phyloP scores from a whole-genome alignment of 106 monocot species.

The Chionographis japonica region DNA sequence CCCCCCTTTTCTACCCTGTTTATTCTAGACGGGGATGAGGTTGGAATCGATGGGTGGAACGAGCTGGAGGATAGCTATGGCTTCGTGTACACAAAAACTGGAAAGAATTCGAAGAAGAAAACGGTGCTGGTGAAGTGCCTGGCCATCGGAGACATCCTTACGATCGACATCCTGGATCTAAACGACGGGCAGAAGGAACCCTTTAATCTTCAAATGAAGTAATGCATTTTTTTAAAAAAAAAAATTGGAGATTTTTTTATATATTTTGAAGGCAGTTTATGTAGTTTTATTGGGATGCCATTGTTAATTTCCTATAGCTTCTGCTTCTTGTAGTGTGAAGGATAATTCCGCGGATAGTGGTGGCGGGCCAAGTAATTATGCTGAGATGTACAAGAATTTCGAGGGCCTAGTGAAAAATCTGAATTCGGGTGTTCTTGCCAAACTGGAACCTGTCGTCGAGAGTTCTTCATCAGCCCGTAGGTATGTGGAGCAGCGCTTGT shows the following conservation, averaged over 20 bases:
- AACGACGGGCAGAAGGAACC: conserved; percentile 46
- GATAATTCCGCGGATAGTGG: conserved; percentile 39
- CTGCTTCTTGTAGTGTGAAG: conserved; percentile 37
- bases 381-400: conserved; percentile 69
- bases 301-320: conserved; percentile 15
- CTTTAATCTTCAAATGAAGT: conserved; percentile 76
- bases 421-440: conserved; percentile 39
- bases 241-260: background rate
- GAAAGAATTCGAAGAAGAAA: conserved; percentile 52
- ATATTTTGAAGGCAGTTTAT: background rate
- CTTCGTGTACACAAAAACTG: conserved; percentile 61
- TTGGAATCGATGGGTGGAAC: conserved; percentile 93
- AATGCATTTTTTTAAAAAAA: conserved; percentile 1
- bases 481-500: conserved; percentile 3
- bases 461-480: conserved; percentile 21
- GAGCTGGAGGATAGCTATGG: conserved; percentile 64
- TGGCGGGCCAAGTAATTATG: conserved; percentile 37
- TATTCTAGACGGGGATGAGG: conserved; percentile 66
- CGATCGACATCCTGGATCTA: conserved; percentile 53
- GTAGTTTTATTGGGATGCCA: background rate
- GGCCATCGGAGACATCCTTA: conserved; percentile 50
- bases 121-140: conserved; percentile 67
- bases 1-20: background rate
- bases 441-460: conserved; percentile 33
- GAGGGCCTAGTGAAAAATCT: conserved; percentile 48